Base-by-base conservation (phyloP, 2,329 filamentous ascomycete genomes). In the Orbilia javanica region DNA sequence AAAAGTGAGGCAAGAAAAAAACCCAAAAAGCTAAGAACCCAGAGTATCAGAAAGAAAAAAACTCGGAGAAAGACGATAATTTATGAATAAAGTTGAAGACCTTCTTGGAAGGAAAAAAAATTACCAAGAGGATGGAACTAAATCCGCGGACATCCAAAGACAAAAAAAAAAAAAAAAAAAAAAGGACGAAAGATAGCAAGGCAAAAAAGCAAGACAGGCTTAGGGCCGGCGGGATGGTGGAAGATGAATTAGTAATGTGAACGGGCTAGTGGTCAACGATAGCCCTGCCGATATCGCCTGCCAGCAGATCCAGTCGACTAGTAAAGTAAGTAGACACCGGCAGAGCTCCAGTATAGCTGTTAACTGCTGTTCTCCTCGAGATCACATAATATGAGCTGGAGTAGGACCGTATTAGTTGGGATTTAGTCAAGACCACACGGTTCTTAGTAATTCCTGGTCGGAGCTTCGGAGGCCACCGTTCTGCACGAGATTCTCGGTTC, bases 211-310 rank as follows among this genome's bases (percentile, higher is more conserved):
- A n/a, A 64, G 44, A 55, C 44, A 53, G 29, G 44, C 39, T 4
- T 36, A 65, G 31, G 64, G 50, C 39, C 36, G 27, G 27, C 60
- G 63, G 63, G 36, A 39, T 39, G 36, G 13, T 15, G n/a, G 3
- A 15, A 42, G 42, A 34, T 44, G 39, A 44, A 74, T 74, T 74
- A 74, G 31, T 74, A 74, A 74, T 74, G 50, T 29, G 18, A 36
- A 31, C 20, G 22, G 64, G 70, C 70, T 67, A 74, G 44, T 74
- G 50, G 42, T 42, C 22, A 29, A 6, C 11, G 42, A 18, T 44
- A 44, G 42, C 42, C 31, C 10, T 36, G 65, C 70, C 70, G 70
- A 74, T 74, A 74, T 74, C 70, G 70, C 70, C 63, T 55, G 20
- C 29, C 34, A 36, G 31, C n/a, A n/a, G n/a, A n/a, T n/a, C n/a